Base-by-base conservation (phyloP, 2,329 filamentous ascomycete species). In the Aspergillus brasiliensis region DNA sequence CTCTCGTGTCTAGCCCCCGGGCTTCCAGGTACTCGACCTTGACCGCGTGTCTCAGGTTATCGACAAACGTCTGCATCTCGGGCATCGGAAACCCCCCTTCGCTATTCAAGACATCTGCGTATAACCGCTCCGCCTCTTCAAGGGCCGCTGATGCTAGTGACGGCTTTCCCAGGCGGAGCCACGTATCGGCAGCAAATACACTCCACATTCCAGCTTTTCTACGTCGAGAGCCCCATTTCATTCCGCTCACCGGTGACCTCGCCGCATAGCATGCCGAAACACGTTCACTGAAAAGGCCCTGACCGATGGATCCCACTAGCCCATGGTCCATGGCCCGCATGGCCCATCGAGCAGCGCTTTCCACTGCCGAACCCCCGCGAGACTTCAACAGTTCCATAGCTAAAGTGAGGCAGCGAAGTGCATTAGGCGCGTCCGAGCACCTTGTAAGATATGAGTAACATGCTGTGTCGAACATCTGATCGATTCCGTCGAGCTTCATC, bases 171-270 rank as follows among this genome's bases (percentile, higher is more conserved):
- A 93, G 85, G 53, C 84, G 84, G 57, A 94, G 81, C 95, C 95
- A 99, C 1, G 88, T 84, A 68, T 97, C 90, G 0, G 92, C 88
- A 1, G 91, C 90, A 40, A 97, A 83, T 21, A 95, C 83, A 65
- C 88, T 90, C 93, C 93, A 99, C 64, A 96, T 85, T 0, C 91
- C 95, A 2, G 93, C 91, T 80, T 97, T 99, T 51, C 95, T 84
- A 61, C 84, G 84, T 62, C 94, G 84, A 8, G 84, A 83, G 15
- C 93, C 92, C 82, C 88, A 90, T 38, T 80, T 80, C 61, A 87
- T 84, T 8, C 84, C 85, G 1, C 89, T 88, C 3, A 87, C 78
- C 2, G 90, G 88, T 25, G 83, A 83, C 66, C 91, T 91, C 3
- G 90, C 88, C 0, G 86, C 86, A 76, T 94, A 97, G 78, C 91